Evolutionary conservation across 1,284 basidiomycete genomes (phyloP).

Genomic region (Ustilago trichophora): DNA sequence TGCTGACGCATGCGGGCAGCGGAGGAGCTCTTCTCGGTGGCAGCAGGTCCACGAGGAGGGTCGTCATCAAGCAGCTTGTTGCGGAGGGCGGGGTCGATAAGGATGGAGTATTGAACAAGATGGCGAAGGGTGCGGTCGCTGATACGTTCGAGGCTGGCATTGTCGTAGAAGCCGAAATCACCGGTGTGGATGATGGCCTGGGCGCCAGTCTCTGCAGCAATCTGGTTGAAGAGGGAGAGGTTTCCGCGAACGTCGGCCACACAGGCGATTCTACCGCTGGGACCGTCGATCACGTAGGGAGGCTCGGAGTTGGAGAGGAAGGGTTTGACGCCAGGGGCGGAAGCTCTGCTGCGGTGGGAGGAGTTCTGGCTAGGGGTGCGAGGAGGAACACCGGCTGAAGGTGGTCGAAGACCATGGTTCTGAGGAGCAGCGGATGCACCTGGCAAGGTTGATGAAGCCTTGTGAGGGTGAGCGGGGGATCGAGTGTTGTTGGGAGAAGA

Average conservation of each 20-base stretch:
- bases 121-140: conserved; percentile 92
- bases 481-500: conserved; percentile 23
- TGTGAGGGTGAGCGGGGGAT: conserved; percentile 31
- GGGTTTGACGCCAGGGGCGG: conserved; percentile 13
- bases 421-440: conserved; percentile 9
- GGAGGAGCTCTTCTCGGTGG: conserved; percentile 28
- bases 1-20: conserved; percentile 49
- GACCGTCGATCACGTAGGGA: conserved; percentile 59
- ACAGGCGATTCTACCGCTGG: conserved; percentile 83
- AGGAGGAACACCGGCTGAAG: conserved; percentile 12
- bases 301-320: conserved; percentile 22
- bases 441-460: conserved; percentile 16
- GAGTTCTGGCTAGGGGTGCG: conserved; percentile 32
- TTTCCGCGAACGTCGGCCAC: conserved; percentile 85
- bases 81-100: conserved; percentile 83
- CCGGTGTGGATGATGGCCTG: conserved; percentile 88
- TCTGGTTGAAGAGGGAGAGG: conserved; percentile 85
- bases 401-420: conserved; percentile 25
- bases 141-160: conserved; percentile 83
- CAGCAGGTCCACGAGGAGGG: conserved; percentile 56
- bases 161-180: conserved; percentile 98
- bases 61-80: conserved; percentile 79
- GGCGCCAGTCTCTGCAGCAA: conserved; percentile 90
- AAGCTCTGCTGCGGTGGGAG: conserved; percentile 33
- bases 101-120: conserved; percentile 97